Conservation (phyloP, 2,329 filamentous ascomycete species). For the Fusarium graminum region DNA sequence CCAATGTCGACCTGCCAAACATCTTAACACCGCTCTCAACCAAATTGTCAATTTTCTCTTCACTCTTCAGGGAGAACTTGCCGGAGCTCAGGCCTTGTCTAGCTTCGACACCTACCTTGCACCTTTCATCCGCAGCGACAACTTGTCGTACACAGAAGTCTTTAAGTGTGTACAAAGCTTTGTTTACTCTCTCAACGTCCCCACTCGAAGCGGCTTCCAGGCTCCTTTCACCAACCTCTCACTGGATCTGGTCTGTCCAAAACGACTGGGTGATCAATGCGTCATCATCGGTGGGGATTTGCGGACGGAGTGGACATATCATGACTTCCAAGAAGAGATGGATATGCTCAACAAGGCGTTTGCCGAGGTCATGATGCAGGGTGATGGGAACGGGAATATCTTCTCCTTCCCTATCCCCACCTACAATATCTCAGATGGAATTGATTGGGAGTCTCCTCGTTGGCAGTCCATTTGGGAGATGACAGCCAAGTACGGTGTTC, state of each 20-base stretch:
- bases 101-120: slow-evolving; percentile 47
- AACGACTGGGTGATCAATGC: slow-evolving; percentile 29
- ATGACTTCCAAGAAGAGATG: slow-evolving; percentile 46
- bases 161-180: slow-evolving; percentile 46
- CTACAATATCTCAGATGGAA: slow-evolving; percentile 42
- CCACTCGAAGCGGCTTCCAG: slow-evolving; percentile 45
- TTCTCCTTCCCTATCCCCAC: slow-evolving; percentile 46
- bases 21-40: slow-evolving; percentile 46
- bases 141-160: slow-evolving; percentile 37
- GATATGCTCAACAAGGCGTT: slow-evolving; percentile 46
- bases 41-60: slow-evolving; percentile 47
- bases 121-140: slow-evolving; percentile 40
- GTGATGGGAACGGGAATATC: slow-evolving; percentile 45
- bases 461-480: slow-evolving; percentile 46
- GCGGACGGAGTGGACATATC: slow-evolving; percentile 37
- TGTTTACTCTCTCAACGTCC: slow-evolving; percentile 47
- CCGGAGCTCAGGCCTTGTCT: slow-evolving; percentile 40
- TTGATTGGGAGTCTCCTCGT: slow-evolving; percentile 45
- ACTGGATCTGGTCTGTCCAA: slow-evolving; percentile 40
- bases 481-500: slow-evolving; percentile 47
- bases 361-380: slow-evolving; percentile 46
- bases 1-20: slow-evolving; percentile 43
- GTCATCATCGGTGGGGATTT: slow-evolving; percentile 41
- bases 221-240: slow-evolving; percentile 46
- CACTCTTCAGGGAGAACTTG: slow-evolving; percentile 44